Percentiles rank a stretch among this genome's conserved stretches.
phyloP scores from a whole-genome alignment of 257 asterid species.

The Lycium ferocissimum region DNA sequence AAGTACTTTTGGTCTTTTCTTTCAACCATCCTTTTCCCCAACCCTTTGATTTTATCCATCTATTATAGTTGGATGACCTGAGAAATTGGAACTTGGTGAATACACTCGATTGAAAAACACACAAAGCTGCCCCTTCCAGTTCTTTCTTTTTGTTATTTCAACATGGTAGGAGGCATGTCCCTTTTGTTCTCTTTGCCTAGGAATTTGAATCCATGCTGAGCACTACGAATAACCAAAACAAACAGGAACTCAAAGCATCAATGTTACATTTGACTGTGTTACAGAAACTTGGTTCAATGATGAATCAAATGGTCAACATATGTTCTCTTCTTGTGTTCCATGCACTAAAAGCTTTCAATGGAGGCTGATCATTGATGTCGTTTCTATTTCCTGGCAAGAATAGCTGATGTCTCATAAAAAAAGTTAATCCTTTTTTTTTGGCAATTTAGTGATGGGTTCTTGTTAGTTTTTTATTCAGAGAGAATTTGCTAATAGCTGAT shows the following conservation, averaged over 20 bases:
- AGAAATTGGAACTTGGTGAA: constrained; percentile 7
- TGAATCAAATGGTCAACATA: constrained; percentile 19
- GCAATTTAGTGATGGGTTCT: not conserved
- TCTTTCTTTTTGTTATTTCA: not conserved
- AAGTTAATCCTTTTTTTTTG: not conserved
- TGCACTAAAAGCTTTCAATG: not conserved
- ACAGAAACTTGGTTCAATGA: not conserved
- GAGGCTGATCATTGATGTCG: constrained; percentile 4
- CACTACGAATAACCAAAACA: not conserved
- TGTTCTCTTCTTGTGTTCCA: constrained; percentile 4
- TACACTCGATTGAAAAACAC: not conserved
- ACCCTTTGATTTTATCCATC: constrained; percentile 12
- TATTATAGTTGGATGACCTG: constrained; percentile 8
- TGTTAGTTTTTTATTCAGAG: not conserved
- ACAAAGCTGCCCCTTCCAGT: not conserved
- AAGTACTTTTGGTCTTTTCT: constrained; percentile 18
- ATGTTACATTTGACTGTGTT: not conserved
- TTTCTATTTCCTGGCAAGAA: not conserved
- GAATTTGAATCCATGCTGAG: not conserved
- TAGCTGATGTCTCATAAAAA: not conserved
- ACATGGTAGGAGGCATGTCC: not conserved
- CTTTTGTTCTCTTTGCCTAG: not conserved
- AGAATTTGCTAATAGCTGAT: constrained; percentile 16
- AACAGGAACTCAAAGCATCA: not conserved
- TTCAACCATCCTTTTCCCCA: not conserved